A percentile compares a stretch with the other conserved stretches of the same genome.
phyloP scores from a whole-genome alignment of 495 filamentous ascomycete species.

The Pseudomonodictys pantanalensis region DNA sequence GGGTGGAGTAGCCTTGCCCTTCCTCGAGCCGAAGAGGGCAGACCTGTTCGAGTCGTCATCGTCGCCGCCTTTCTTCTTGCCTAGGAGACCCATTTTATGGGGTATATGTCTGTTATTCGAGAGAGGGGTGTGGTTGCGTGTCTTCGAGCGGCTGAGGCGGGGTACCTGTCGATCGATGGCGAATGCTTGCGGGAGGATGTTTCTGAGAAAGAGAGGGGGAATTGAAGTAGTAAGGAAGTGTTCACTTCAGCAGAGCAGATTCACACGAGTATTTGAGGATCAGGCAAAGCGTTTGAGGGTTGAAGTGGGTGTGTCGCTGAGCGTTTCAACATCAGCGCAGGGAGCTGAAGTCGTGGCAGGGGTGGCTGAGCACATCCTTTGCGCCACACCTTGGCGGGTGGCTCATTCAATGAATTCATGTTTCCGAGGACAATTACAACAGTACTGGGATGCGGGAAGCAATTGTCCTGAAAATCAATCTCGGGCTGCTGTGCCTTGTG shows the following conservation, averaged over 20 bases:
- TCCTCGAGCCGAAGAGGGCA: slow-evolving; percentile 37
- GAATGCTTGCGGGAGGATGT: too few species aligned
- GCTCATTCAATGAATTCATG: too few species aligned
- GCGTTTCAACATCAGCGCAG: neutral
- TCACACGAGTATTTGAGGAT: neutral
- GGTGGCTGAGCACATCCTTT: too few species aligned
- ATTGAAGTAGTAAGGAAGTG: too few species aligned
- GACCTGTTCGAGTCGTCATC: slow-evolving; percentile 31
- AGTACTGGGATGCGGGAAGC: too few species aligned
- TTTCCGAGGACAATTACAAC: too few species aligned
- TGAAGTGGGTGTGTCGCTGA: neutral
- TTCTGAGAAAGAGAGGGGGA: too few species aligned
- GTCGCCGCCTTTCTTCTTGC: slow-evolving; percentile 34
- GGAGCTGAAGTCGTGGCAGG: neutral
- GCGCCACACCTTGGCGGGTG: too few species aligned
- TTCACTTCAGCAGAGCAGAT: too few species aligned
- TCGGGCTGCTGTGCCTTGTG: too few species aligned
- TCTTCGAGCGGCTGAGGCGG: neutral
- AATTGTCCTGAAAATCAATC: too few species aligned
- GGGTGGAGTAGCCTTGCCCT: slow-evolving; percentile 28
- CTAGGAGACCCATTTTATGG: slow-evolving; percentile 35
- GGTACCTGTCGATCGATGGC: too few species aligned
- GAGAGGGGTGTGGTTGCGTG: neutral
- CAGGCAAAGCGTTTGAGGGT: neutral
- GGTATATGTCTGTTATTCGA: neutral